phyloP scores from a whole-genome alignment of 805 yeast genomes.

The Nakazawaea sp. region DNA sequence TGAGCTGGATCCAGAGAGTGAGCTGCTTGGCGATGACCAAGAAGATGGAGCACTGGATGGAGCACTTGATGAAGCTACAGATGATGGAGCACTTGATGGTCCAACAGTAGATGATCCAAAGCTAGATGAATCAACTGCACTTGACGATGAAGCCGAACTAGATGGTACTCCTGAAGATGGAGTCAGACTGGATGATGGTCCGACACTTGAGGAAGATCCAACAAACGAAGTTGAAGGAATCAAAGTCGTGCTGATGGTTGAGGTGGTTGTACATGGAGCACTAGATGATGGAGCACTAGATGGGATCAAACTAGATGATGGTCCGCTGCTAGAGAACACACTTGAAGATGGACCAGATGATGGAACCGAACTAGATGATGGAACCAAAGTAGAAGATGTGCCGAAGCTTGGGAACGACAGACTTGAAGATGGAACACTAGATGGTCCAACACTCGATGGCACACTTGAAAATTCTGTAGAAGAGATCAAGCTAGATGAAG shows the following conservation, averaged over 20 bases:
- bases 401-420: background rate
- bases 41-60: constrained; percentile 1
- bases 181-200: no score
- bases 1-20: no score
- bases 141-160: no score
- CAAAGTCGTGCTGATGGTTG: background rate
- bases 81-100: constrained; percentile 1
- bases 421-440: constrained; percentile 7
- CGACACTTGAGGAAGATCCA: no score
- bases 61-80: background rate
- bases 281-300: background rate
- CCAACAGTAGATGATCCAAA: constrained; percentile 9
- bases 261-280: background rate
- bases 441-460: constrained; percentile 3
- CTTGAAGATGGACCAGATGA: background rate
- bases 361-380: no score
- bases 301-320: background rate
- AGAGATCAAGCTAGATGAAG: background rate
- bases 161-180: no score
- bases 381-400: background rate
- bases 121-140: constrained; percentile 1
- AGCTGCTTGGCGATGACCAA: background rate
- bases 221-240: background rate
- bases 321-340: background rate
- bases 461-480: constrained; percentile 2